Evolutionary conservation across 2,329 filamentous ascomycete genomes (phyloP), one percentile per base, ranked within the genome.

Genomic region (Ceratocystis huliohia): DNA sequence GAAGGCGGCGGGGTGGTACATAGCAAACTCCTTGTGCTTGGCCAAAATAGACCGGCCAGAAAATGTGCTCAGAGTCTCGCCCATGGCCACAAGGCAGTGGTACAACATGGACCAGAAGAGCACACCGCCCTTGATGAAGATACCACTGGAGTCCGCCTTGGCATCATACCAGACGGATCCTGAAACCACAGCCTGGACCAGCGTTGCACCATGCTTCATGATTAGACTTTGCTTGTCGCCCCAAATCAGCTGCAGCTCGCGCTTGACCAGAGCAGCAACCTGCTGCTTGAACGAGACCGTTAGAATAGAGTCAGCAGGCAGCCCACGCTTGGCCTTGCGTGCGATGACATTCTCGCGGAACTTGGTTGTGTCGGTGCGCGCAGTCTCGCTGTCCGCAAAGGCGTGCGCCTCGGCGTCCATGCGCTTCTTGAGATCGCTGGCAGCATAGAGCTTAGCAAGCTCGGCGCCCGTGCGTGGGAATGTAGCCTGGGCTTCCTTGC

Each of bases 131-230:
- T 87, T 87, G 70, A 82, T 72, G 72, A 88, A 88, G 0, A 89
- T 74, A 7, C 86, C 86, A 0, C 74, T 77, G 0, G 84, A 82
- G 63, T 80, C 83, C 28, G 75, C 68, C 0, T 84, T 80, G 0
- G 85, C 82, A 66, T 85, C 79, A 74, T 88, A 89, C 74, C 89
- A 89, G 2, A 88, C 77, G 0, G 85, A 88, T 5, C 85, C 86
- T 1, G 81, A 78, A 67, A 88, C 82, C 4, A 89, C 73, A 0
- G 85, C 84, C 70, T 87, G 83, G 0, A 78, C 70, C 6, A 88
- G 71, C 1, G 81, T 84, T 0, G 80, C 79, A 4, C 78, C 73
- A 70, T 87, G 84, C 71, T 85, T 86, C 74, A 87, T 84, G 68
- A 85, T 70, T 48, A 87, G 83, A 0, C 83, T 85, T 0, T 81